Conservation (phyloP, 257 asterid genomes). For the Datura wrightii region DNA sequence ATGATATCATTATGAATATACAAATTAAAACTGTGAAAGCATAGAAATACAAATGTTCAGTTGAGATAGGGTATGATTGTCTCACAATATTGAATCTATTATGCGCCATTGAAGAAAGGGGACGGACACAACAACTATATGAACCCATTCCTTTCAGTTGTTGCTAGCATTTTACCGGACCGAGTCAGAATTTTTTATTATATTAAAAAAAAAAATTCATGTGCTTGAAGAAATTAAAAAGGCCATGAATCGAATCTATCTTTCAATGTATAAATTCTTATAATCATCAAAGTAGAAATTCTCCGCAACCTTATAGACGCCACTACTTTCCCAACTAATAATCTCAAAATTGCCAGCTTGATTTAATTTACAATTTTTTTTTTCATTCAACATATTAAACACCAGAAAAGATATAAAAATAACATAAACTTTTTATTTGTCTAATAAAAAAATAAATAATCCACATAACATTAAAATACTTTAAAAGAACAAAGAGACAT, state of each 20-base stretch:
- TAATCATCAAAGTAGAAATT: slow-evolving; percentile 13
- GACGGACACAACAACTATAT: too few relatives aligned
- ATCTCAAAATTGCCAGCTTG: slow-evolving; percentile 4
- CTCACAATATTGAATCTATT: neutral
- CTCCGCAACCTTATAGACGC: neutral
- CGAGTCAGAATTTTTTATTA: too few relatives aligned
- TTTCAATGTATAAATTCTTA: slow-evolving; percentile 7
- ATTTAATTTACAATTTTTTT: neutral
- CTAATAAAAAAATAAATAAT: neutral
- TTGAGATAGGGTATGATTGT: neutral
- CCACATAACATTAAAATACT: neutral
- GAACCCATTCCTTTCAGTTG: too few relatives aligned
- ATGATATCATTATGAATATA: neutral
- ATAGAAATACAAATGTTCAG: neutral
- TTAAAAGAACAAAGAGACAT: neutral
- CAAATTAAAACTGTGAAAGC: neutral
- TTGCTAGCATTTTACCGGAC: too few relatives aligned
- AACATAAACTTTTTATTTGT: neutral
- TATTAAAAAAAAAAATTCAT: neutral
- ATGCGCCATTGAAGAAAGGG: too few relatives aligned
- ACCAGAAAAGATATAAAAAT: neutral
- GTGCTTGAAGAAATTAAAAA: neutral
- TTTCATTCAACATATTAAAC: neutral
- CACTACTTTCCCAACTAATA: neutral
- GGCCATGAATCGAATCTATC: neutral